Conservation (phyloP, 768 basidiomycete genomes). For the Mycena galopus region DNA sequence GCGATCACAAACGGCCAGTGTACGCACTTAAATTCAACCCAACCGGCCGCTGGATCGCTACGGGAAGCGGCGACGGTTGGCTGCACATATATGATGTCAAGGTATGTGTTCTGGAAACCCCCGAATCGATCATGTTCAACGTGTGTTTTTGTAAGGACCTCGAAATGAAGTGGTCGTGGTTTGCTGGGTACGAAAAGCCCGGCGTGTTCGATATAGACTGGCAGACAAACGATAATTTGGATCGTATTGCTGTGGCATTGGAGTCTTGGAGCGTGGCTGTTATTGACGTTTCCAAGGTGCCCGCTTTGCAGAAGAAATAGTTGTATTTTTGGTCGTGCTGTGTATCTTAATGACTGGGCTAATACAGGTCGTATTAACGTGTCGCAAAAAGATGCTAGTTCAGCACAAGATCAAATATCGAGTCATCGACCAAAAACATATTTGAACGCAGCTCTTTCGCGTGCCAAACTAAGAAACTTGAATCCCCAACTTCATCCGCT, state of each 20-base stretch:
- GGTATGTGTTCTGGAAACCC: constrained; percentile 52
- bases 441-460: neutral
- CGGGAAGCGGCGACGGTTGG: constrained; percentile 85
- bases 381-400: no score
- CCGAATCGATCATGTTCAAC: neutral
- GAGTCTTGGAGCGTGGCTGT: constrained; percentile 78
- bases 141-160: constrained; percentile 50
- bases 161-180: constrained; percentile 75
- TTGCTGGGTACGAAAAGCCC: constrained; percentile 66
- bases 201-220: constrained; percentile 85
- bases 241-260: constrained; percentile 78
- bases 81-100: constrained; percentile 78
- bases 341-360: neutral
- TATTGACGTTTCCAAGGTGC: constrained; percentile 69
- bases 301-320: constrained; percentile 42
- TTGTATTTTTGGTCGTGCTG: neutral
- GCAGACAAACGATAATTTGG: constrained; percentile 65
- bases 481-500: constrained; percentile 43
- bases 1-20: constrained; percentile 78
- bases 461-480: neutral
- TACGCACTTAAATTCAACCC: constrained; percentile 85
- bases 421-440: neutral
- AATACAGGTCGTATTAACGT: no score
- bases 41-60: constrained; percentile 76
- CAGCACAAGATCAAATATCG: neutral